These are phyloP conservation scores for Cercospora berteroae DNA, from an alignment of 2,329 filamentous ascomycete genomes.

Conservation along the genomic window DNA sequence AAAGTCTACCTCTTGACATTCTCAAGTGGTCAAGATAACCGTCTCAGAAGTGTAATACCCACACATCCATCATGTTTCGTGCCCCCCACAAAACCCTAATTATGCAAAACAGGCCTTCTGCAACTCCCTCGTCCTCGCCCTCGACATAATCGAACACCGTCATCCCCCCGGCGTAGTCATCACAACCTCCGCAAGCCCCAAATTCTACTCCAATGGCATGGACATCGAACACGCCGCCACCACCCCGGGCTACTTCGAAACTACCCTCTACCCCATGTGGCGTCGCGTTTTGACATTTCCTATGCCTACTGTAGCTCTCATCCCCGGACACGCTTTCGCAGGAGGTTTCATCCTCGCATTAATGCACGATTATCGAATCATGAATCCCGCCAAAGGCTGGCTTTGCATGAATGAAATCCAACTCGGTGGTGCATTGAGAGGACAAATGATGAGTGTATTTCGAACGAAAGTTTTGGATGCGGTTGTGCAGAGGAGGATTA, in stretches of 20 bases:
- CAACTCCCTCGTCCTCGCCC: constrained; percentile 64
- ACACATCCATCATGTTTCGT: not conserved
- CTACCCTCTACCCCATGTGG: constrained; percentile 64
- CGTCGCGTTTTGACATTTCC: constrained; percentile 66
- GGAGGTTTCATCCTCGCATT: constrained; percentile 78
- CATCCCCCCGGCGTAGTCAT: constrained; percentile 70
- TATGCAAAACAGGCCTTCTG: constrained; percentile 52
- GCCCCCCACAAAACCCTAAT: not conserved
- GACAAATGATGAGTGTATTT: constrained; percentile 74
- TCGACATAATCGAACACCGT: constrained; percentile 71
- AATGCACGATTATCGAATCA: constrained; percentile 79
- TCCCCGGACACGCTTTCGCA: constrained; percentile 80
- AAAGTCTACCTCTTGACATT: constrained; percentile 72
- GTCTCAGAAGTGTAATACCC: constrained; percentile 57
- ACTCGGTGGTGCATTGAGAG: constrained; percentile 71
- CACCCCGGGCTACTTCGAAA: constrained; percentile 59
- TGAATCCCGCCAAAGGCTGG: constrained; percentile 68
- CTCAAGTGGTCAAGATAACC: constrained; percentile 70
- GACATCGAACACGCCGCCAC: constrained; percentile 66
- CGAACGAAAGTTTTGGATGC: constrained; percentile 60
- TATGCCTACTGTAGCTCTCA: constrained; percentile 76
- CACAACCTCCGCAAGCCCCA: constrained; percentile 70
- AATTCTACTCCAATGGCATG: constrained; percentile 83
- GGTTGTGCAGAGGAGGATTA: constrained; percentile 59
- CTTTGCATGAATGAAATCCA: constrained; percentile 79